Base-by-base conservation (phyloP, 1,284 basidiomycete genomes). In the Peniophora sp. region DNA sequence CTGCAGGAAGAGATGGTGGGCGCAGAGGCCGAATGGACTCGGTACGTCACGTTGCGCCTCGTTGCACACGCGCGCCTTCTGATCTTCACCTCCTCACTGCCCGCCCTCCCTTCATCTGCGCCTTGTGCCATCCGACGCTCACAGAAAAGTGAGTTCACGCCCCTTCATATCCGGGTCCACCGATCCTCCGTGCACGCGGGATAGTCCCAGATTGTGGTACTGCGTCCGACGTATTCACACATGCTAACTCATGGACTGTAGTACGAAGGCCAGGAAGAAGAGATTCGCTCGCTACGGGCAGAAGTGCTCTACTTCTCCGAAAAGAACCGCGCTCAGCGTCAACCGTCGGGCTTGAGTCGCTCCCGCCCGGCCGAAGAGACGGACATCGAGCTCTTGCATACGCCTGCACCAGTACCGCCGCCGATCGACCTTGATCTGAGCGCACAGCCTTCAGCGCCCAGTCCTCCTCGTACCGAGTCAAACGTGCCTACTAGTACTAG, bases 361-460 rank as follows among this genome's bases (percentile, higher is more conserved):
- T 34, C 46, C 12, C 36, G 34, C n/a, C 49, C 46, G 24, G 34
- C 43, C n/a, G 51, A 47, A 27, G 55, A 57, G 35, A 54, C 52
- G 23, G 48, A 50, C 32, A 44, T 47, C 24, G 45, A 39, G 15
- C 39, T 24, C 12, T 22, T 24, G 20, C 18, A 20, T 9, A n/a
- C 43, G n/a, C 43, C 43, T n/a, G 14, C 43, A 15, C 18, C 43
- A 5, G 5, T 22, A 9, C 20, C 43, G 20, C 20, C 23, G 3
- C n/a, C 15, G 43, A 49, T 23, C 32, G 50, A 51, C 39, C 55
- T 50, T 51, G 57, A 57, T 47, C 53, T 57, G 32, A 51, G 53
- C 15, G 37, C 49, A 24, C 52, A 57, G 37, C 55, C 57, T 50
- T 57, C 56, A n/a, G 32, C 52, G 8, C 56, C 53, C 11, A 32